These are phyloP conservation scores for Erythrophleum ivorense DNA, from an alignment of 331 rosid genomes.

Conservation along the genomic window DNA sequence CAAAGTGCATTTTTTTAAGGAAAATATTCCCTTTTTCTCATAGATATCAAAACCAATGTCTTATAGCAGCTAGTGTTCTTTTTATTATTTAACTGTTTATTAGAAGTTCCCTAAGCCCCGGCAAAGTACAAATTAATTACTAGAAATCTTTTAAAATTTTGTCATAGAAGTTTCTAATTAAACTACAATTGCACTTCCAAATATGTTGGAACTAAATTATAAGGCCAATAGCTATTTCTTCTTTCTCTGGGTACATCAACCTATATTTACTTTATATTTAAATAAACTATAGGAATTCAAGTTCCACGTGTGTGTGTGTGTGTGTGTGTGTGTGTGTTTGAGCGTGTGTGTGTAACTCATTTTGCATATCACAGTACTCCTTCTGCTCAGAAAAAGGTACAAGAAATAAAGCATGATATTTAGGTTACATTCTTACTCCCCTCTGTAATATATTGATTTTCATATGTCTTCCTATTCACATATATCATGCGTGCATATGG, in stretches of 20 bases:
- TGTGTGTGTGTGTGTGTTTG: too few relatives aligned
- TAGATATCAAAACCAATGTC: conserved; percentile 50
- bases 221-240: background rate
- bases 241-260: conserved; percentile 40
- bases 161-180: conserved; percentile 50
- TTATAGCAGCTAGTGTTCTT: conserved; percentile 38
- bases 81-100: conserved; percentile 39
- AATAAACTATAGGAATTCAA: conserved; percentile 25
- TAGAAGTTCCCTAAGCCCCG: conserved; percentile 47
- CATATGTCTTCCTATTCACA: background rate
- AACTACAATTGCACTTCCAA: conserved; percentile 69
- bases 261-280: conserved; percentile 34
- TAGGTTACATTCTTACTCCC: background rate
- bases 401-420: conserved; percentile 8
- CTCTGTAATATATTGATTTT: background rate
- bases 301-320: background rate
- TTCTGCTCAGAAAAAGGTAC: conserved; percentile 13
- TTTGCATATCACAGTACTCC: conserved; percentile 8
- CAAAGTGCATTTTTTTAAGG: conserved; percentile 48
- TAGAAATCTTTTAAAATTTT: conserved; percentile 45
- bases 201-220: conserved; percentile 63
- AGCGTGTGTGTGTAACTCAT: background rate
- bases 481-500: background rate
- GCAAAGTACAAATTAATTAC: conserved; percentile 51
- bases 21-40: conserved; percentile 44